Percentiles rank a stretch among this genome's conserved stretches.
These are phyloP conservation scores for Salix brachista DNA, from an alignment of 345 rosid genomes.

Conservation along the genomic window DNA sequence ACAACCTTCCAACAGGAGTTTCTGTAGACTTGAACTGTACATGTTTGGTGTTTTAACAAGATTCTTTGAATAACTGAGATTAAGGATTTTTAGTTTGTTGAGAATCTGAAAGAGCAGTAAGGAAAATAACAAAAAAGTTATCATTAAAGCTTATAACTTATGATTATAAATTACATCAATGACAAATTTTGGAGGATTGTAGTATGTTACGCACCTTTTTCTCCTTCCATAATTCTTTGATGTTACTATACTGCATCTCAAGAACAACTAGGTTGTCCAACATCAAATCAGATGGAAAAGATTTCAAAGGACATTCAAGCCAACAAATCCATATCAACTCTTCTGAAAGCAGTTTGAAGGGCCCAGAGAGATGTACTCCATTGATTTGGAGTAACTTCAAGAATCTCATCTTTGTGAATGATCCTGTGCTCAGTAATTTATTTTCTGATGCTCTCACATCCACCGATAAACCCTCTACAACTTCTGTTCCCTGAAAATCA, in stretches of 20 bases:
- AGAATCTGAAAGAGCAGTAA: too few species aligned
- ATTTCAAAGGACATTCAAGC: not conserved
- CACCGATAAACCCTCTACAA: not conserved
- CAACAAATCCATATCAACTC: too few species aligned
- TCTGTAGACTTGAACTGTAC: too few species aligned
- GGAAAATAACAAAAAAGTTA: too few species aligned
- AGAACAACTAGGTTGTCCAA: not conserved
- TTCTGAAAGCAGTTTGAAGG: not conserved
- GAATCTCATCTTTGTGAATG: not conserved
- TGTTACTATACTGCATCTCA: not conserved
- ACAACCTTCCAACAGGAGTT: too few species aligned
- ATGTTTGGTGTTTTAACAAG: too few species aligned
- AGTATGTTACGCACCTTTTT: not conserved
- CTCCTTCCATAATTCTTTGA: not conserved
- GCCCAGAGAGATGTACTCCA: not conserved
- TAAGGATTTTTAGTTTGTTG: too few species aligned
- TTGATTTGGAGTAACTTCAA: not conserved
- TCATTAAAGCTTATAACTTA: too few species aligned
- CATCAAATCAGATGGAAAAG: not conserved
- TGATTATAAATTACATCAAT: not conserved
- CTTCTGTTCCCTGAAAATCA: not conserved
- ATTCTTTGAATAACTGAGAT: too few species aligned
- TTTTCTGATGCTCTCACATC: not conserved
- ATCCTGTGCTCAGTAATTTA: too few species aligned
- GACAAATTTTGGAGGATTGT: not conserved